A percentile compares a stretch with the other conserved stretches of the same genome.
Conservation (phyloP, 176 grass and related monocot species). For the Avena insularis region DNA sequence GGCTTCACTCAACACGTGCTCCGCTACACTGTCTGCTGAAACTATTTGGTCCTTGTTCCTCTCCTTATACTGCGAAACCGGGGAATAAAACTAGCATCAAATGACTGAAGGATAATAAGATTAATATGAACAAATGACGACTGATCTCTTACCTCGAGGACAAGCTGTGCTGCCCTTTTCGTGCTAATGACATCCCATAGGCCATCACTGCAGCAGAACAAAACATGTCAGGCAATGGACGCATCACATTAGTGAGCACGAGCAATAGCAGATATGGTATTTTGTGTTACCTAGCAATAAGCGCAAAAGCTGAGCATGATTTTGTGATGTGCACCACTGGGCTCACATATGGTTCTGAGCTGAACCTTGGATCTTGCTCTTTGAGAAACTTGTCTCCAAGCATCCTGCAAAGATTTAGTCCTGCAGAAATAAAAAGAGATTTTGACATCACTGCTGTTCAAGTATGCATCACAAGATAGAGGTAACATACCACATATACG, state of each 20-base stretch:
- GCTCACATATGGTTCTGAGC: slow-evolving; percentile 76
- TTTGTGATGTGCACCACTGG: slow-evolving; percentile 54
- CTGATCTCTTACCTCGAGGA: slow-evolving; percentile 55
- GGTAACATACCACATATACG: slow-evolving; percentile 63
- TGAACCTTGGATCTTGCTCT: slow-evolving; percentile 73
- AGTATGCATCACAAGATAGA: slow-evolving; percentile 12
- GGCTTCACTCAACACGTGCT: slow-evolving; percentile 65
- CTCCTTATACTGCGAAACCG: slow-evolving; percentile 54
- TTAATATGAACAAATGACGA: slow-evolving; percentile 4
- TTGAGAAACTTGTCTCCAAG: slow-evolving; percentile 79
- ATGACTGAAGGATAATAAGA: not conserved
- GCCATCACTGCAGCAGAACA: slow-evolving; percentile 59
- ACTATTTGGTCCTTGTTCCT: slow-evolving; percentile 33
- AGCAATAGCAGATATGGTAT: slow-evolving; percentile 1
- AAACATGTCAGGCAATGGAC: not conserved
- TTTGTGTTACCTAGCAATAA: slow-evolving; percentile 69
- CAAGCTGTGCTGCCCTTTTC: slow-evolving; percentile 57
- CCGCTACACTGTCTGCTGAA: slow-evolving; percentile 55
- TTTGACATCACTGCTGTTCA: slow-evolving; percentile 21
- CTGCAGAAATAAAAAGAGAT: slow-evolving; percentile 45
- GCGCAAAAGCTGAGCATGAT: slow-evolving; percentile 57
- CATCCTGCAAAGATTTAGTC: slow-evolving; percentile 78
- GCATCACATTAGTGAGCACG: not conserved
- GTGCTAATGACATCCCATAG: slow-evolving; percentile 74
- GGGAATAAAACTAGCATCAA: not conserved